These are phyloP conservation scores for Leccinellum luteum DNA, from an alignment of 768 basidiomycete species.

Conservation along the genomic window DNA sequence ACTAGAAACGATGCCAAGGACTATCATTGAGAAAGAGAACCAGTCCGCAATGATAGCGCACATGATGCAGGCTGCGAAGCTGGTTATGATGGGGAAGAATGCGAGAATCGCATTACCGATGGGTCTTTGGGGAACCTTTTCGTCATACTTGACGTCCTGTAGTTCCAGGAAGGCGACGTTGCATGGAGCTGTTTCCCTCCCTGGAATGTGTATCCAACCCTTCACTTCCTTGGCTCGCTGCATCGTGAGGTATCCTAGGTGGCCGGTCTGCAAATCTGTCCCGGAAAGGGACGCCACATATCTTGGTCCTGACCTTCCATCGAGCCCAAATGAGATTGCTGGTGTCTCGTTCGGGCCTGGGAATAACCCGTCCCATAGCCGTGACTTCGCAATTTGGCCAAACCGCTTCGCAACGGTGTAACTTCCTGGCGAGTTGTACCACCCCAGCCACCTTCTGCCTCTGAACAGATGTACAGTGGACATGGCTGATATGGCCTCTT, in stretches of 20 bases:
- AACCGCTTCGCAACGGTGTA: slow-evolving; percentile 33
- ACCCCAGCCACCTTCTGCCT: slow-evolving; percentile 34
- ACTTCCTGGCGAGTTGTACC: slow-evolving; percentile 38
- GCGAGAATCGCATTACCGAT: slow-evolving; percentile 15
- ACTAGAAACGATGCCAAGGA: slow-evolving; percentile 33
- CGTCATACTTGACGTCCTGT: slow-evolving; percentile 20
- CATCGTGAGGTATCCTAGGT: slow-evolving; percentile 29
- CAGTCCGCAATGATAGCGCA: slow-evolving; percentile 31
- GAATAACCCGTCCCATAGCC: slow-evolving; percentile 33
- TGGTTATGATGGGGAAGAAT: slow-evolving; percentile 23
- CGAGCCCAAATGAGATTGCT: slow-evolving; percentile 28
- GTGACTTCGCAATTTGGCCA: slow-evolving; percentile 27
- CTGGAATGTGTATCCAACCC: background rate
- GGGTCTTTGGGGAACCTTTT: slow-evolving; percentile 3
- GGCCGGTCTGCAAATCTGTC: slow-evolving; percentile 28
- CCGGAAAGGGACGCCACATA: slow-evolving; percentile 29
- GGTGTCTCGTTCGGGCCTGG: slow-evolving; percentile 29
- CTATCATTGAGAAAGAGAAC: slow-evolving; percentile 32
- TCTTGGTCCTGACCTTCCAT: slow-evolving; percentile 27
- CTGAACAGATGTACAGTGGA: slow-evolving; percentile 32
- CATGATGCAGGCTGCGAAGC: slow-evolving; percentile 20
- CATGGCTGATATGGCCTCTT: slow-evolving; percentile 39
- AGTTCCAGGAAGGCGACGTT: slow-evolving; percentile 24
- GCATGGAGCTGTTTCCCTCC: slow-evolving; percentile 18
- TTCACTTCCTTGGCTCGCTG: slow-evolving; percentile 9